Evolutionary conservation across 257 asterid genomes (phyloP), one percentile per base, ranked within the genome.

Genomic region (Solanum appendiculatum): DNA sequence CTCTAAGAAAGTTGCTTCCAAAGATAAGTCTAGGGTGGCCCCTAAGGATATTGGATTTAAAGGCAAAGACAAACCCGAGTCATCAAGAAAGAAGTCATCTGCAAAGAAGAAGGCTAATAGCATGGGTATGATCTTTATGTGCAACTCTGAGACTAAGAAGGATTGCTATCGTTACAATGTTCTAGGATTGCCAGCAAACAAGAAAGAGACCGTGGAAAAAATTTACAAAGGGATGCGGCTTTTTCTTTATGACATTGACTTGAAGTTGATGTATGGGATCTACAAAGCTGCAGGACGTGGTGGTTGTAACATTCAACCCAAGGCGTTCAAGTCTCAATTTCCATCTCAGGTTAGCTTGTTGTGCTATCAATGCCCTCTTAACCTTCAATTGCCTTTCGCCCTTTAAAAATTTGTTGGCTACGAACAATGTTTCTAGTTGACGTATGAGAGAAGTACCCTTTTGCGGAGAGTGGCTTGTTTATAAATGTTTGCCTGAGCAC

Each of bases 41-140:
- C 72, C 74, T 34, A 89, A 88, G 89, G 92, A 92, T 83, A 86
- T 60, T 82, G 91, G 88, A 37, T 33, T 90, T 86, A 58, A 83
- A 89, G 91, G 29, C 54, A 87, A 88, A 46, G 90, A 91, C 83
- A 89, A 91, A 84, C 91, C 91, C 14, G 94, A 91, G 89, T 84
- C 96, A 60, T 92, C 93, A 48, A 54, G 25, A 23, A 91, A 86
- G 94, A 93, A 86, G 85, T 93, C 86, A 88, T 85, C 51, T 44
- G 72, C 87, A 69, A 92, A 90, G 92, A 81, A 48, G 68, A 93
- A 89, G 90, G 94, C 87, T 37, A 92, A 92, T 93, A 92, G 93
- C 91, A 95, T 91, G 98, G 99, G 99, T 84, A 94, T 97, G 98
- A 91, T 97, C 88, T 97, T 97, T 88, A 93, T 95, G 94, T 97